Percentiles rank a stretch among this genome's conserved stretches.
phyloP scores from a whole-genome alignment of 2,329 filamentous ascomycete genomes.

The Trichoderma asperellum region DNA sequence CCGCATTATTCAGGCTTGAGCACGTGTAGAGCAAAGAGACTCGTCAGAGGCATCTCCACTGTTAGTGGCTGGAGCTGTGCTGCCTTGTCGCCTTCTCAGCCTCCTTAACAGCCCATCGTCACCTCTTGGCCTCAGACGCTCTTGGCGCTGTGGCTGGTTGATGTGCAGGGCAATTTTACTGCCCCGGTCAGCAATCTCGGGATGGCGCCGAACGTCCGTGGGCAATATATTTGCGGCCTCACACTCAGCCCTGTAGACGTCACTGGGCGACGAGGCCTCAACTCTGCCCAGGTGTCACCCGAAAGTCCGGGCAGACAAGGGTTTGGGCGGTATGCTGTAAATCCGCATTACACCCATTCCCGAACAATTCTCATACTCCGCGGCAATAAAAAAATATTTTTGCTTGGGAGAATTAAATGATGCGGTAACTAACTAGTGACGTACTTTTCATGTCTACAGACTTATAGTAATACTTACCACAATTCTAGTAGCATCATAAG shows the following conservation, averaged over 20 bases:
- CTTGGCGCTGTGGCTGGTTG: not conserved
- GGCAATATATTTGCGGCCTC: not conserved
- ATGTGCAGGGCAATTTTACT: not conserved
- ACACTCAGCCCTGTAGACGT: not conserved
- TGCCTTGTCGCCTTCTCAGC: not conserved
- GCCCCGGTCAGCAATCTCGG: slow-evolving; percentile 13
- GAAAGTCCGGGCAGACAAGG: not conserved
- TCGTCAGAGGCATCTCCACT: not conserved
- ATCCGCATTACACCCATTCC: not conserved
- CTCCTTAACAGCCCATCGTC: not conserved
- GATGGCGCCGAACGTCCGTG: not conserved
- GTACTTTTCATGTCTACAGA: not conserved
- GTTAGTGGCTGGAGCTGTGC: not conserved
- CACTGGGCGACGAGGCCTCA: slow-evolving; percentile 13
- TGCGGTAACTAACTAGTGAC: not conserved
- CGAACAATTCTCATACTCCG: not conserved
- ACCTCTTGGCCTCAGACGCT: not conserved
- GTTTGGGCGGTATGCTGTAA: not conserved
- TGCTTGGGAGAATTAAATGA: not conserved
- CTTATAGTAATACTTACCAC: too few relatives aligned
- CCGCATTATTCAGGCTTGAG: not conserved
- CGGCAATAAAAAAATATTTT: not conserved
- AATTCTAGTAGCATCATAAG: not conserved
- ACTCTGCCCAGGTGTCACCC: not conserved
- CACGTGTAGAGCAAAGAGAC: not conserved